These are phyloP conservation scores for Pythium biforme DNA, from an alignment of 352 stramenopile species.

Conservation along the genomic window DNA sequence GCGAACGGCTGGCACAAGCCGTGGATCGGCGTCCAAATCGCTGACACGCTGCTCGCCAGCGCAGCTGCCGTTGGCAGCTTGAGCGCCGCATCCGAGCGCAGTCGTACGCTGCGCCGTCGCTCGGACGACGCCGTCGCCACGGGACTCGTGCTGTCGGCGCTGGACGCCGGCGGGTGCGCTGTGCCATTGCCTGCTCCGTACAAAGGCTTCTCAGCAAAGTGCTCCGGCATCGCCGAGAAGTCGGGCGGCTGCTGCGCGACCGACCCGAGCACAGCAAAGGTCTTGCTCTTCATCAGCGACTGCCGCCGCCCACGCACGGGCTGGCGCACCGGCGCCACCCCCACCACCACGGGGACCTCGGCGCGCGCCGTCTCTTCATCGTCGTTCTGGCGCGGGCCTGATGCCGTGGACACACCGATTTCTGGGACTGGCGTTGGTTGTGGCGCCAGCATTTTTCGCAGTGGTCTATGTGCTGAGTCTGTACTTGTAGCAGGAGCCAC, in stretches of 20 bases:
- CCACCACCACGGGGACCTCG: neutral
- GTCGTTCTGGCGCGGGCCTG: neutral
- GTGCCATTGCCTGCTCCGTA: no score
- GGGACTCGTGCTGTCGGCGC: constrained; percentile 1
- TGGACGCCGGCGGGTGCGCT: neutral
- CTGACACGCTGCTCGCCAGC: constrained; percentile 13
- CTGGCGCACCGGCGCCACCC: neutral
- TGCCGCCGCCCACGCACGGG: constrained; percentile 4
- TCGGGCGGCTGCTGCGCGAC: neutral
- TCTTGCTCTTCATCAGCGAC: constrained; percentile 29
- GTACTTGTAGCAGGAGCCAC: neutral
- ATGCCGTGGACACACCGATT: neutral
- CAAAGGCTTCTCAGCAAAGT: constrained; percentile 26
- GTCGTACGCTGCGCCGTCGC: constrained; percentile 36
- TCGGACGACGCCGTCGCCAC: neutral
- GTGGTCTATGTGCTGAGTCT: neutral
- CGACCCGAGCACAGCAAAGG: constrained; percentile 22
- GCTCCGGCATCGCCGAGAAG: neutral
- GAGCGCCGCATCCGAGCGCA: constrained; percentile 29
- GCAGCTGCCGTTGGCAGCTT: constrained; percentile 18
- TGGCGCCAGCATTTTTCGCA: neutral
- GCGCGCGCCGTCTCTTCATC: constrained; percentile 12
- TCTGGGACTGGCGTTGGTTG: neutral
- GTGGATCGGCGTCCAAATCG: constrained; percentile 74
- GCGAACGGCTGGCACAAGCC: constrained; percentile 73